These are phyloP conservation scores for Boletellus ananas DNA, from an alignment of 768 basidiomycete species.

Conservation along the genomic window DNA sequence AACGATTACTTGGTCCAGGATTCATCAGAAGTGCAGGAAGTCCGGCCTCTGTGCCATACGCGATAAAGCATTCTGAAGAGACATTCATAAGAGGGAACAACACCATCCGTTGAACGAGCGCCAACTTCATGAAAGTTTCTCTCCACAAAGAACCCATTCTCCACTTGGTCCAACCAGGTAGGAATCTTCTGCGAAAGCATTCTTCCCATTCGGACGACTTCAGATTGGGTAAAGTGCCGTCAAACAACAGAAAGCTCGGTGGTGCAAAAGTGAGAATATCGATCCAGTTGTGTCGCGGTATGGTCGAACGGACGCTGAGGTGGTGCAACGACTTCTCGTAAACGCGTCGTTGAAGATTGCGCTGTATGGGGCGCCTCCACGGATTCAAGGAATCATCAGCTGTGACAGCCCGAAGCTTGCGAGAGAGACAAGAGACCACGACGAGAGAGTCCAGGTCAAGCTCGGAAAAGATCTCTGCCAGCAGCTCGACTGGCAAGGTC, in stretches of 20 bases:
- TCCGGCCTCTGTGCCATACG: slow-evolving; percentile 64
- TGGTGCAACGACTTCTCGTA: slow-evolving; percentile 54
- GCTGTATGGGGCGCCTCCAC: slow-evolving; percentile 70
- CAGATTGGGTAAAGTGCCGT: slow-evolving; percentile 66
- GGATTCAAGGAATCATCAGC: slow-evolving; percentile 68
- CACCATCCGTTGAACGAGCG: slow-evolving; percentile 11
- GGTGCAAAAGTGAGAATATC: slow-evolving; percentile 65
- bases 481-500: slow-evolving; percentile 70
- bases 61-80: slow-evolving; percentile 52
- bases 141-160: slow-evolving; percentile 63
- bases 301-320: slow-evolving; percentile 57
- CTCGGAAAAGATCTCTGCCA: slow-evolving; percentile 67
- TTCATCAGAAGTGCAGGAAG: slow-evolving; percentile 74
- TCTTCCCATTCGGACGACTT: slow-evolving; percentile 70
- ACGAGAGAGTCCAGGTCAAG: slow-evolving; percentile 63
- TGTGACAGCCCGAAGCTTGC: slow-evolving; percentile 51
- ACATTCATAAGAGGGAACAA: slow-evolving; percentile 8
- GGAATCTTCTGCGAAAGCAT: slow-evolving; percentile 64
- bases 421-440: slow-evolving; percentile 56
- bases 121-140: slow-evolving; percentile 62
- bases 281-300: slow-evolving; percentile 78
- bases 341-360: slow-evolving; percentile 42
- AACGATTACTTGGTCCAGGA: slow-evolving; percentile 71
- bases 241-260: slow-evolving; percentile 61
- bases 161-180: slow-evolving; percentile 74